Base-by-base conservation (phyloP, 768 basidiomycete genomes). In the Botryobasidium botryosum region DNA sequence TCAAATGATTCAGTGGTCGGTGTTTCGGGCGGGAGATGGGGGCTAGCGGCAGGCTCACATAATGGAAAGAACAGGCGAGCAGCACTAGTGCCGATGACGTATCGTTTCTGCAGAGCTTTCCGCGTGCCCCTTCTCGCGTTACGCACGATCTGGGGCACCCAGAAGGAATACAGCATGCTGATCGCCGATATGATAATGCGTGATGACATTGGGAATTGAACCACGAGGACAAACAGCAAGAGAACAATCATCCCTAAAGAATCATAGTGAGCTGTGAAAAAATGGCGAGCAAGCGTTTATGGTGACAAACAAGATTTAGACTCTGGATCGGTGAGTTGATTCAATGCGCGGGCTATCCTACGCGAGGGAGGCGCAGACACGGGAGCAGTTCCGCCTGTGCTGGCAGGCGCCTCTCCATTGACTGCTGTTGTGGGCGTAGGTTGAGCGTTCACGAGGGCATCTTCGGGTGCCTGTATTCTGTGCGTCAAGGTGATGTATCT, bases 121-220 rank as follows among this genome's bases (percentile, higher is more conserved):
- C 69, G 68, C 48, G 83, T 68, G 6, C 78, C 80, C 20, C 82
- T 70, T 18, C 70, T 69, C 13, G 69, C 74, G 13, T 85, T 81
- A 20, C 88, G 69, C 43, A 78, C 65, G 39, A 94, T 85, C 60
- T 91, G 88, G 3, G 84, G 78, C 4, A 79, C 52, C 88, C 88
- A 94, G 54, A 90, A 68, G 5, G 78, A 79, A 59, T 91, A 87
- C 45, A 84, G 69, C 23, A 65, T 57, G 7, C 66, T 71, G 27
- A 90, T 68, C 51, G 81, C 74, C 15, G 78, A 51, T 52, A 83
- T 65, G 6, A 77, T 70, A 84, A 63, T 0, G 71, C 68, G 1
- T 79, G 72, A 18, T 75, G 74, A 53, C 82, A 53, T 43, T 46
- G 5, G 59, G 55, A 2, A 47, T 25, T n/a, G n/a, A n/a, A n/a